These are phyloP conservation scores for Blastobotrys peoriensis DNA, from an alignment of 805 yeast species.

Conservation along the genomic window DNA sequence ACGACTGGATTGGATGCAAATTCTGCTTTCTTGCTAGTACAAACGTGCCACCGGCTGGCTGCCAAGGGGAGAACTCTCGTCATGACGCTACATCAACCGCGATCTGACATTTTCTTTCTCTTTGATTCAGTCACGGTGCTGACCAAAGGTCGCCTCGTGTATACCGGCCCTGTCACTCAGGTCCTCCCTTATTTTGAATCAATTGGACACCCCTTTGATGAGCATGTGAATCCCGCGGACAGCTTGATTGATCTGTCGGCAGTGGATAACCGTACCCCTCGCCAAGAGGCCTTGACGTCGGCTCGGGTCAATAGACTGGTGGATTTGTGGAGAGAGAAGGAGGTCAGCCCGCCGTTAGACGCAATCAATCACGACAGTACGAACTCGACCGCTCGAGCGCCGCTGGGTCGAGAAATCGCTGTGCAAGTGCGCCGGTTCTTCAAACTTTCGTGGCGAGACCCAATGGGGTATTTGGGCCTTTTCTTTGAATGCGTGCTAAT, in stretches of 20 bases:
- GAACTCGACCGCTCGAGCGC: constrained; percentile 27
- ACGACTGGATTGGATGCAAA: constrained; percentile 83
- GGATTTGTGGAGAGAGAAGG: constrained; percentile 33
- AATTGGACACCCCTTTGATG: constrained; percentile 42
- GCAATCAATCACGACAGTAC: not conserved
- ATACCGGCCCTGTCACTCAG: constrained; percentile 40
- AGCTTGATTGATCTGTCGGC: constrained; percentile 52
- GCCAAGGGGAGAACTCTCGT: constrained; percentile 61
- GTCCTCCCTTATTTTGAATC: constrained; percentile 45
- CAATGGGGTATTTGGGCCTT: constrained; percentile 40
- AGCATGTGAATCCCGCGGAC: constrained; percentile 56
- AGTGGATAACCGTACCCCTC: constrained; percentile 42
- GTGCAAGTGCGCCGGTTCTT: constrained; percentile 43
- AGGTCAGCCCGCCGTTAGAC: not conserved
- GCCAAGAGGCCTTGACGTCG: constrained; percentile 32
- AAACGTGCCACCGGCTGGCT: constrained; percentile 54
- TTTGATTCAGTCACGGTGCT: constrained; percentile 65
- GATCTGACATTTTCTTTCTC: constrained; percentile 64
- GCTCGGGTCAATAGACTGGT: constrained; percentile 33
- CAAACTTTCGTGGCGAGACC: constrained; percentile 46
- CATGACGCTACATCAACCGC: constrained; percentile 77
- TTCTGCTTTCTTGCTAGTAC: constrained; percentile 60
- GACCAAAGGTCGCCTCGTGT: constrained; percentile 50
- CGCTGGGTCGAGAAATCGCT: constrained; percentile 37
- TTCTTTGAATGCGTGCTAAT: constrained; percentile 45